Base-by-base conservation (phyloP, 2,329 filamentous ascomycete species). In the Aureobasidium sp. region DNA sequence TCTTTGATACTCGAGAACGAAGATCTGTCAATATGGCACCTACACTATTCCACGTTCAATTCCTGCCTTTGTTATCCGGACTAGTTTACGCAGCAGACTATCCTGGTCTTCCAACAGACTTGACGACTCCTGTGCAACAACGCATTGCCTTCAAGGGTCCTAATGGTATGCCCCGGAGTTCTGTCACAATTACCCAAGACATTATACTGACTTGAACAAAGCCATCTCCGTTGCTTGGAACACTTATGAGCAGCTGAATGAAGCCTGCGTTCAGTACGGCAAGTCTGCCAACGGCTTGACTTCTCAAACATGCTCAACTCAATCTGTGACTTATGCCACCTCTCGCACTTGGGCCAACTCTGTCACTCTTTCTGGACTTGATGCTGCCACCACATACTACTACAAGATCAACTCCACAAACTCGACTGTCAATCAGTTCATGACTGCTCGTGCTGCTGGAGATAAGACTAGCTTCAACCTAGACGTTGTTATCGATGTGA, bases 331-430 rank as follows among this genome's bases (percentile, higher is more conserved):
- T 1, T 84, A 84, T 64, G 69, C 73, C 0, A 79, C 78, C 0
- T 83, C 82, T n/a, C 76, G 81, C 13, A 85, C 82, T 0, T 83
- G 76, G 66, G 77, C 77, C 39, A 80, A 84, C 65, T 72, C 74
- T 0, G 82, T 82, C 0, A 74, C 73, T 1, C 70, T 85, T 37
- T 73, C 73, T 0, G 74, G 68, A 7, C 70, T 86, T 23, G 71
- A 70, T 0, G 77, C 83, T 0, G 81, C 78, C 0, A 84, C 82
- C 1, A 83, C 77, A 0, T 86, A 86, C 70, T 85, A 82, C 74
- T 86, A 86, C 74, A 77, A 82, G 72, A 84, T 85, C 53, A 75
- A 74, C 9, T 84, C 82, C 2, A 79, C 76, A 32, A 85, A 85
- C 71, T 82, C 82, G 0, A 81, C 69, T 4, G 73, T 81, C 9